These are phyloP conservation scores for Carex scoparia DNA, from an alignment of 176 grass and related monocot genomes.

Conservation along the genomic window DNA sequence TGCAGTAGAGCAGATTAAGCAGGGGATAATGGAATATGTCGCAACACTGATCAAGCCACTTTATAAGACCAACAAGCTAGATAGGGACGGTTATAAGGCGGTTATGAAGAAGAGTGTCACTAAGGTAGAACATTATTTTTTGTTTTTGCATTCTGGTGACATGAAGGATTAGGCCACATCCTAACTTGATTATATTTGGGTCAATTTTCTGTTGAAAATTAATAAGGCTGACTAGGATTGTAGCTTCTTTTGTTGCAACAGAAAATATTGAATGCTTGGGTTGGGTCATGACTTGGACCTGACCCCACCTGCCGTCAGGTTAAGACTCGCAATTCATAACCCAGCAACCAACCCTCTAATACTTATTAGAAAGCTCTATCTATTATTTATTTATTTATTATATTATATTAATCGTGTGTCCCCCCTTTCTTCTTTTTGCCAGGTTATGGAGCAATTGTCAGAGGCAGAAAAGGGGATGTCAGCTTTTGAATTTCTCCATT, in stretches of 20 bases:
- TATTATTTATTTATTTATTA: conserved; percentile 21
- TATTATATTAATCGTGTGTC: conserved; percentile 25
- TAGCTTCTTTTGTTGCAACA: neutral
- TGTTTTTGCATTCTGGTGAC: neutral
- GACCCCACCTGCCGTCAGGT: conserved; percentile 6
- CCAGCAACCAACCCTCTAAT: neutral
- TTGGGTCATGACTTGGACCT: conserved; percentile 16
- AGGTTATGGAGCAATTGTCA: conserved; percentile 85
- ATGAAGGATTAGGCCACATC: neutral
- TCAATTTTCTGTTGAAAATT: neutral
- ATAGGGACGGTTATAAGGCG: conserved; percentile 67
- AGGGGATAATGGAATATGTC: conserved; percentile 83
- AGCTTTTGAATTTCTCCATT: conserved; percentile 81
- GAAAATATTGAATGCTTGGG: neutral
- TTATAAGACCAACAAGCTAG: conserved; percentile 79
- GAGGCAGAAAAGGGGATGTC: conserved; percentile 86
- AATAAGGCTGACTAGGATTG: neutral
- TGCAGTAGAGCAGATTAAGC: conserved; percentile 72
- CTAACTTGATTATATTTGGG: neutral
- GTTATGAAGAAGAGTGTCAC: conserved; percentile 95
- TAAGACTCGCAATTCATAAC: conserved; percentile 21
- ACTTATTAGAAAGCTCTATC: neutral
- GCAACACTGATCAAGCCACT: conserved; percentile 76
- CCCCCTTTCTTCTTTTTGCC: conserved; percentile 28
- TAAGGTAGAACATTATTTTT: conserved; percentile 56